Evolutionary conservation across 2,329 filamentous ascomycete species (phyloP).

Genomic region (Ophiosphaerella narmari): DNA sequence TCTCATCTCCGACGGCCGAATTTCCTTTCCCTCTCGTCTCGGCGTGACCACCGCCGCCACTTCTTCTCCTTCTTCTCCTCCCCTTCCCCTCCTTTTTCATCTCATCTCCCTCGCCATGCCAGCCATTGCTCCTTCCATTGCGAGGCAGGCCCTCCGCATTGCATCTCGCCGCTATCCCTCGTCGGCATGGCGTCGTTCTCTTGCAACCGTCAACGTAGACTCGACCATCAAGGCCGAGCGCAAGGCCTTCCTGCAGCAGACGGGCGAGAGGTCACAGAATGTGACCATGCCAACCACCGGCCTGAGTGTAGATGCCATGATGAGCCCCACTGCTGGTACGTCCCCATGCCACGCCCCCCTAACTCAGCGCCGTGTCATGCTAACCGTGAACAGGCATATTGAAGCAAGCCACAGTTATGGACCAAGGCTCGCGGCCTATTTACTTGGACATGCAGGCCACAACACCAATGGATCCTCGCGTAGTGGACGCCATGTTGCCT

Average conservation of each 20-base stretch:
- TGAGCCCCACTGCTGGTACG: conserved; percentile 77
- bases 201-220: conserved; percentile 79
- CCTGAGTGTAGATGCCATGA: conserved; percentile 66
- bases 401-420: conserved; percentile 90
- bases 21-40: neutral
- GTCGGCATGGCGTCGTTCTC: conserved; percentile 46
- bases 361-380: conserved; percentile 6
- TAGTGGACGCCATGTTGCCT: conserved; percentile 95
- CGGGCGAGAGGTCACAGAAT: conserved; percentile 58
- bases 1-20: too few species aligned
- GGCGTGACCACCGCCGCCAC: neutral
- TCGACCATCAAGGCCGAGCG: conserved; percentile 85
- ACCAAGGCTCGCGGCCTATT: conserved; percentile 89
- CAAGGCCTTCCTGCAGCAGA: conserved; percentile 71
- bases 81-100: conserved; percentile 9
- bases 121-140: conserved; percentile 63
- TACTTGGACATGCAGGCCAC: conserved; percentile 99
- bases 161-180: conserved; percentile 57
- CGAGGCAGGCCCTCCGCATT: conserved; percentile 73
- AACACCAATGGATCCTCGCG: conserved; percentile 90
- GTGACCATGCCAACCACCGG: conserved; percentile 64
- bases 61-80: conserved; percentile 10
- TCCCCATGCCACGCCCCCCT: neutral
- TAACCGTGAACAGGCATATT: conserved; percentile 65
- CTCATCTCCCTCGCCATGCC: conserved; percentile 47